These are phyloP conservation scores for Russula lepida DNA, from an alignment of 768 basidiomycete genomes.

Conservation along the genomic window DNA sequence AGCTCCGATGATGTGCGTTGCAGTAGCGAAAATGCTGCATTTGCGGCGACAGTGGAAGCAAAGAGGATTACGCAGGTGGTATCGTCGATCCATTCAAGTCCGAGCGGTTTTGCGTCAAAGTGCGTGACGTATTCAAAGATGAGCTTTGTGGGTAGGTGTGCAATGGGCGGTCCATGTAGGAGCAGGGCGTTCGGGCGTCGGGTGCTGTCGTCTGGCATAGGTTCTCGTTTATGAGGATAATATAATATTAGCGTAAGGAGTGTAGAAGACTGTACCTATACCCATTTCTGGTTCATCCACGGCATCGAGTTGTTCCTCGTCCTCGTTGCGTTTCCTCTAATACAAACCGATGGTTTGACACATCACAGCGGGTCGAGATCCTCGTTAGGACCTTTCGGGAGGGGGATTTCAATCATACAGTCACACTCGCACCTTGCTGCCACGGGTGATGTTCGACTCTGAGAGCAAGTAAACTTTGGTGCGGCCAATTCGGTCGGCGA, in stretches of 20 bases:
- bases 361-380: constrained; percentile 14
- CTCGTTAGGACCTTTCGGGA: constrained; percentile 39
- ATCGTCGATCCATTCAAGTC: constrained; percentile 82
- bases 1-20: constrained; percentile 43
- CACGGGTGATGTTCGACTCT: constrained; percentile 51
- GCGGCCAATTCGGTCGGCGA: constrained; percentile 62
- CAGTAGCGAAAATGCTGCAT: constrained; percentile 41
- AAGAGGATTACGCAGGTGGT: constrained; percentile 76
- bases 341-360: constrained; percentile 13
- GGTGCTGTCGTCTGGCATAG: constrained; percentile 30
- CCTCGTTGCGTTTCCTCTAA: constrained; percentile 43
- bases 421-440: constrained; percentile 64
- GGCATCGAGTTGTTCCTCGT: constrained; percentile 31
- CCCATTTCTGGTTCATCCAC: constrained; percentile 17
- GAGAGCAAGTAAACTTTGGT: constrained; percentile 72
- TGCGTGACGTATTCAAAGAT: constrained; percentile 79
- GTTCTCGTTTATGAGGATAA: background rate
- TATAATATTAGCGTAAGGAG: background rate
- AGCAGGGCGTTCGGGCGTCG: constrained; percentile 62
- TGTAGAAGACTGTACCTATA: constrained; percentile 21
- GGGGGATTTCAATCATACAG: constrained; percentile 30
- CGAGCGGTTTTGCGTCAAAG: constrained; percentile 65
- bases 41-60: constrained; percentile 44
- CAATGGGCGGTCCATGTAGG: constrained; percentile 63
- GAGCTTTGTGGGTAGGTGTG: constrained; percentile 63